These are phyloP conservation scores for Lactarius akahatsu DNA, from an alignment of 768 basidiomycete species.

Conservation along the genomic window DNA sequence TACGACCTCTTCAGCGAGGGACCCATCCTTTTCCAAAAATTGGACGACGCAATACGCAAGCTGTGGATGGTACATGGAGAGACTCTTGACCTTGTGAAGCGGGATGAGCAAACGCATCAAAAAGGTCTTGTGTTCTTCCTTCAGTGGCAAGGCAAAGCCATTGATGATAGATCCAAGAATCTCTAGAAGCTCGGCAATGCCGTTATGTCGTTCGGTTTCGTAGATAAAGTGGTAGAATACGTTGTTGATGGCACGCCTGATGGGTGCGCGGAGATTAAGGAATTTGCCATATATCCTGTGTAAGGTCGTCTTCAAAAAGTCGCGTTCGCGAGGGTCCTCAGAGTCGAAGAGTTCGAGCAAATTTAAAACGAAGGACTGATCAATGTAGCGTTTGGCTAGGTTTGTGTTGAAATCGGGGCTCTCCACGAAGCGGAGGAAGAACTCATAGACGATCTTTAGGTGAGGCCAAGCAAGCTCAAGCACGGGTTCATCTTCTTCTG, in stretches of 20 bases:
- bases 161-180: slow-evolving; percentile 99
- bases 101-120: slow-evolving; percentile 91
- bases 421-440: slow-evolving; percentile 98
- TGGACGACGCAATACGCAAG: slow-evolving; percentile 99
- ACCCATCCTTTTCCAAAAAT: slow-evolving; percentile 94
- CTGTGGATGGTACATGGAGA: slow-evolving; percentile 99
- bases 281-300: slow-evolving; percentile 99
- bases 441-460: slow-evolving; percentile 98
- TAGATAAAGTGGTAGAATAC: slow-evolving; percentile 99
- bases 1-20: slow-evolving; percentile 93
- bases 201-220: slow-evolving; percentile 98
- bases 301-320: slow-evolving; percentile 98
- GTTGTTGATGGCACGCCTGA: slow-evolving; percentile 98
- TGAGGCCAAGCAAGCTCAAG: slow-evolving; percentile 99
- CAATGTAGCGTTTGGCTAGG: slow-evolving; percentile 95
- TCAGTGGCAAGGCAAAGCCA: slow-evolving; percentile 95
- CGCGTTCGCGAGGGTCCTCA: slow-evolving; percentile 97
- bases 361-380: slow-evolving; percentile 92
- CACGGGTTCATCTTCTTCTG: slow-evolving; percentile 99
- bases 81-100: slow-evolving; percentile 94
- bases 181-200: slow-evolving; percentile 96
- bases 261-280: slow-evolving; percentile 96
- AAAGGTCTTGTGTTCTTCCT: slow-evolving; percentile 99
- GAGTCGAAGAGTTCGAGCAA: slow-evolving; percentile 98
- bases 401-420: slow-evolving; percentile 98